Evolutionary conservation across 371 early-diverging fungal species (phyloP).

Genomic region (Mucor indicus): DNA sequence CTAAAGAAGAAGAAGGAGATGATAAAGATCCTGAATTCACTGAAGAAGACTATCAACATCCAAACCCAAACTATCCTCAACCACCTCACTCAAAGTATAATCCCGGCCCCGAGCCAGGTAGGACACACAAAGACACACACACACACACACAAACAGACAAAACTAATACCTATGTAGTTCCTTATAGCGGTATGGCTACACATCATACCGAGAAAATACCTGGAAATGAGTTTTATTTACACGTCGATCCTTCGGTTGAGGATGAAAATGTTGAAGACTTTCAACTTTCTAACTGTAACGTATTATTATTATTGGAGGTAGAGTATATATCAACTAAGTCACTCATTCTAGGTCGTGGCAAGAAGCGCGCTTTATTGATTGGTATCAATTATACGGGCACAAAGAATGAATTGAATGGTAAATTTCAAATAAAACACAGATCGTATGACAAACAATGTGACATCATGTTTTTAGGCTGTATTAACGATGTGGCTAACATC

Average conservation of each 20-base stretch:
- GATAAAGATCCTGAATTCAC: slow-evolving; percentile 12
- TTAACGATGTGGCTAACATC: slow-evolving; percentile 90
- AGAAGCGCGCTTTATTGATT: slow-evolving; percentile 82
- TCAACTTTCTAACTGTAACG: slow-evolving; percentile 69
- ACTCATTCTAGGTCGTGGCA: slow-evolving; percentile 59
- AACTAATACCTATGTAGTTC: slow-evolving; percentile 14
- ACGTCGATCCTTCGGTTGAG: slow-evolving; percentile 33
- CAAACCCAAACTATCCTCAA: slow-evolving; percentile 25
- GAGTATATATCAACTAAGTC: no score
- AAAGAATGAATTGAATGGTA: slow-evolving; percentile 60
- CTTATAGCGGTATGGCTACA: slow-evolving; percentile 20
- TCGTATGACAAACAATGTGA: no score
- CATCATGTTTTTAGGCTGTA: slow-evolving; percentile 61
- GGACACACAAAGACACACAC: neutral
- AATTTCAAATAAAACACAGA: no score
- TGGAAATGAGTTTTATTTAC: slow-evolving; percentile 26
- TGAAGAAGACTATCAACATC: slow-evolving; percentile 10
- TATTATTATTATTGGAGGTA: neutral
- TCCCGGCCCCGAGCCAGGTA: slow-evolving; percentile 29
- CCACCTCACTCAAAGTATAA: slow-evolving; percentile 27
- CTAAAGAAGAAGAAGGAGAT: no score
- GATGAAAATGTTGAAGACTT: slow-evolving; percentile 35
- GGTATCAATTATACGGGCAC: slow-evolving; percentile 91
- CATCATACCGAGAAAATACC: slow-evolving; percentile 6
- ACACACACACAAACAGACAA: no score